Evolutionary conservation across 164 flowering plant species (phyloP), one percentile per base, ranked within the genome.

Genomic region (Platanus orientalis): DNA sequence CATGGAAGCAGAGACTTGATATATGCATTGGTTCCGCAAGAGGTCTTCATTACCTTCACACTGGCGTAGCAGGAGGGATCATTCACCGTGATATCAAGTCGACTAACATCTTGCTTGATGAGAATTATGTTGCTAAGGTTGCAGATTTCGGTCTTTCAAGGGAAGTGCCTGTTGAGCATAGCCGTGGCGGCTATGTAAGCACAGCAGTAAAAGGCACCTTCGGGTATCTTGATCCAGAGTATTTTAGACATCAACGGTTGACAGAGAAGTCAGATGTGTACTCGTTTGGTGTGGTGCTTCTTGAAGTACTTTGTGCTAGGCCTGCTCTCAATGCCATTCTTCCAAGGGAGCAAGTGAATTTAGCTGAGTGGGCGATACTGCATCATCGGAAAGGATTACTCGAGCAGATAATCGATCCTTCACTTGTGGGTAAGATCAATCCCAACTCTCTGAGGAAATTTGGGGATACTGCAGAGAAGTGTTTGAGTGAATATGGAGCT

Each of bases 261-360:
- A 78, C 76, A 6, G 74, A 75, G 30, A 77, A 75, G 62, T 78
- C 81, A 0, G 81, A 78, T 53, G 76, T 78, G 12, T 78, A 78
- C 64, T 69, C 81, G 7, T 78, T 78, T 29, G 81, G 78, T 1
- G 78, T 75, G n/a, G 76, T 78, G 19, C 72, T 78, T 58, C 69
- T 75, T 12, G 81, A 78, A 67, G 81, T 75, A 11, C 49, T 71
- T 11, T 78, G 76, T 61, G 76, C 78, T 11, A 78, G 81, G 49
- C 70, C 70, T 10, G 78, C 61, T 16, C 54, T 75, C 4, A 49
- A 68, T 29, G 14, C 13, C 23, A 27, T 52, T 39, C 75, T 72
- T 45, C 71, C 75, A 13, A 54, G 62, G 55, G 76, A 72, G 36
- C 60, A 78, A 47, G 64, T 60, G 21, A 72, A 68, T 63, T 65